Evolutionary conservation across 768 basidiomycete genomes (phyloP), one percentile per base, ranked within the genome.

Genomic region (Chiua virens): DNA sequence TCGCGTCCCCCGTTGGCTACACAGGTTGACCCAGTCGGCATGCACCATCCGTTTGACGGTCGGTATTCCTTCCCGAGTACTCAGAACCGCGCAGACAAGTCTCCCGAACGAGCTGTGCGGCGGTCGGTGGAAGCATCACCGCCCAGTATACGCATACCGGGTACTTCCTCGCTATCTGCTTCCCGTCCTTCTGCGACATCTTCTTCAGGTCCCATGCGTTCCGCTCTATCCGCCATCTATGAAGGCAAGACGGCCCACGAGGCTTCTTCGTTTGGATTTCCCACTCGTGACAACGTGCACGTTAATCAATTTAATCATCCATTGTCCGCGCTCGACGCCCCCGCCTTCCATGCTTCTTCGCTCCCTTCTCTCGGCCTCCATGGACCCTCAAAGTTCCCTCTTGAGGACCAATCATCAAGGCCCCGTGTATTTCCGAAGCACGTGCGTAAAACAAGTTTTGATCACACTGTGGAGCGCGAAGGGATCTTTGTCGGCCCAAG

Each of bases 371-470:
- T 79, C 52, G 87, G 88, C 52, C 65, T 86, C 37, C 83, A 87
- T 69, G 84, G 85, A 44, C 72, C 72, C 45, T 73, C 78, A 42
- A 70, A 69, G 44, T 59, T 55, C 46, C 61, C 61, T 44, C 55
- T 49, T 54, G 57, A 77, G 54, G 55, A 68, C 58, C 58, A 63
- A 22, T 61, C 72, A 52, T 61, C 68, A 45, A 72, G 72, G 54
- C 62, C 76, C 57, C 83, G 78, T 55, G 70, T 78, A 27, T 90
- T 93, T 65, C 90, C 93, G 46, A 81, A 87, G 53, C 87, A 89
- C 69, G 90, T 92, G 52, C 82, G 93, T 54, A 97, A 97, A 76
- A 92, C 93, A 41, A 93, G 91, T 70, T 96, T 94, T 67, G 93
- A 97, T 69, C 93, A 94, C 70, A 94, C 93, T 4, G 86, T 95